phyloP scores from a whole-genome alignment of 1,284 basidiomycete genomes.

The Ceratobasidium theobromae region DNA sequence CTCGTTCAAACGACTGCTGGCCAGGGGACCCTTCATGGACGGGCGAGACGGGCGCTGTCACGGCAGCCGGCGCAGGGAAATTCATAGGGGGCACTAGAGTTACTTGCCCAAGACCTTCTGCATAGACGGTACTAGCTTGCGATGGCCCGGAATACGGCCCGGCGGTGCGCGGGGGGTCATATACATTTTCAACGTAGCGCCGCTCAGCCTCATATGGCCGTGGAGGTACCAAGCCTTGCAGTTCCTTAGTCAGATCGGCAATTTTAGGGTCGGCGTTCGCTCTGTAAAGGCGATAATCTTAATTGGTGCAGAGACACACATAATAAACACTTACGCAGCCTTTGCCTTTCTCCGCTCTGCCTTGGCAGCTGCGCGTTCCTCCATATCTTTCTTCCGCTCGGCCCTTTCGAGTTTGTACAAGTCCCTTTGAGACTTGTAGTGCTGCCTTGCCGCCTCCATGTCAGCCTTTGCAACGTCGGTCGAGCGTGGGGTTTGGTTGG shows the following conservation, averaged over 20 bases:
- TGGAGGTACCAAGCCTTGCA: slow-evolving; percentile 1
- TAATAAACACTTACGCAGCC: slow-evolving; percentile 18
- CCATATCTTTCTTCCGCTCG: slow-evolving; percentile 28
- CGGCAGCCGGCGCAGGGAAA: slow-evolving; percentile 1
- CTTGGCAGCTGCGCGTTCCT: slow-evolving; percentile 21
- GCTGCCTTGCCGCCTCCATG: slow-evolving; percentile 22
- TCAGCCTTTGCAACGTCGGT: background rate
- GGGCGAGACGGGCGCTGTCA: slow-evolving; percentile 20
- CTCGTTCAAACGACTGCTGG: slow-evolving; percentile 13
- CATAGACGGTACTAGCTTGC: slow-evolving; percentile 14
- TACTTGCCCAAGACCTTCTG: slow-evolving; percentile 20
- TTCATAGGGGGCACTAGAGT: slow-evolving; percentile 1
- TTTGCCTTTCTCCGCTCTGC: slow-evolving; percentile 12
- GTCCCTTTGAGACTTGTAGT: slow-evolving; percentile 21
- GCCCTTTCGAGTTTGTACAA: slow-evolving; percentile 25
- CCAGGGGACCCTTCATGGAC: slow-evolving; percentile 3
- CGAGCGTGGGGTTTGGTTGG: background rate
- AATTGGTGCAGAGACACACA: background rate
- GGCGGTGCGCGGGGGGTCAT: slow-evolving; percentile 6
- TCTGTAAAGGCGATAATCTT: background rate
- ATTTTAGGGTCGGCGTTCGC: slow-evolving; percentile 20
- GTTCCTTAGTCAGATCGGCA: slow-evolving; percentile 10
- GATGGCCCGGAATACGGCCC: background rate
- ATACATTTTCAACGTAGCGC: slow-evolving; percentile 4
- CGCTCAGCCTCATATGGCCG: slow-evolving; percentile 22